These are phyloP conservation scores for Termitomyces sp. DNA, from an alignment of 768 basidiomycete species.

Conservation along the genomic window DNA sequence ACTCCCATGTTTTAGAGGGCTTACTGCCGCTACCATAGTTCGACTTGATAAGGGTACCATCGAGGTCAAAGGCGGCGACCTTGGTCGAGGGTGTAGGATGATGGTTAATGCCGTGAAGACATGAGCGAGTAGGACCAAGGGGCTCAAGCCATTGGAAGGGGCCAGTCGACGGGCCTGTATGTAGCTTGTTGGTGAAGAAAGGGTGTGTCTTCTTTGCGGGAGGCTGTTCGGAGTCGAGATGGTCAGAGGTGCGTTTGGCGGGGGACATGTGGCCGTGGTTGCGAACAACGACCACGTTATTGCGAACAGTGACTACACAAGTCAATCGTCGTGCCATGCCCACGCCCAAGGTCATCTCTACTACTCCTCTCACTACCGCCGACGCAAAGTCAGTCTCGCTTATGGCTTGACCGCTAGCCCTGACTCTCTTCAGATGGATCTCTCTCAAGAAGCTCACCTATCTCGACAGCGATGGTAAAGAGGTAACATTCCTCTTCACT, in stretches of 20 bases:
- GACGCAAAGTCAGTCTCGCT: slow-evolving; percentile 54
- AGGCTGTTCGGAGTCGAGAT: slow-evolving; percentile 6
- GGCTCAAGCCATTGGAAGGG: slow-evolving; percentile 40
- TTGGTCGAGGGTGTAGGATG: slow-evolving; percentile 45
- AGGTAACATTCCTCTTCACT: slow-evolving; percentile 40
- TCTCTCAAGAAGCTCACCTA: slow-evolving; percentile 80
- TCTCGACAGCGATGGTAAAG: slow-evolving; percentile 70
- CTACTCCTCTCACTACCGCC: slow-evolving; percentile 44
- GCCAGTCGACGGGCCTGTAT: slow-evolving; percentile 8
- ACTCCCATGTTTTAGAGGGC: slow-evolving; percentile 48
- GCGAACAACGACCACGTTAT: slow-evolving; percentile 8
- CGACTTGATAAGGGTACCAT: slow-evolving; percentile 81
- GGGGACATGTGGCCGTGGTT: slow-evolving; percentile 10
- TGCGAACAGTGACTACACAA: slow-evolving; percentile 6
- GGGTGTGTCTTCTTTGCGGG: slow-evolving; percentile 26
- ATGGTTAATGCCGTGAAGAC: slow-evolving; percentile 40
- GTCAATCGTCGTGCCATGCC: slow-evolving; percentile 4
- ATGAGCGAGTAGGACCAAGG: slow-evolving; percentile 34
- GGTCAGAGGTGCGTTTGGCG: slow-evolving; percentile 14
- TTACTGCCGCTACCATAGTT: slow-evolving; percentile 25
- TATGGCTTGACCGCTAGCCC: neutral
- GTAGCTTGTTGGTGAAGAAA: slow-evolving; percentile 33
- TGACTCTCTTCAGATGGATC: slow-evolving; percentile 61
- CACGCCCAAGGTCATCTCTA: slow-evolving; percentile 50
- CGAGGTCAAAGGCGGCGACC: slow-evolving; percentile 82